Conservation (phyloP, 1,284 basidiomycete genomes). For the Marasmius sp. region DNA sequence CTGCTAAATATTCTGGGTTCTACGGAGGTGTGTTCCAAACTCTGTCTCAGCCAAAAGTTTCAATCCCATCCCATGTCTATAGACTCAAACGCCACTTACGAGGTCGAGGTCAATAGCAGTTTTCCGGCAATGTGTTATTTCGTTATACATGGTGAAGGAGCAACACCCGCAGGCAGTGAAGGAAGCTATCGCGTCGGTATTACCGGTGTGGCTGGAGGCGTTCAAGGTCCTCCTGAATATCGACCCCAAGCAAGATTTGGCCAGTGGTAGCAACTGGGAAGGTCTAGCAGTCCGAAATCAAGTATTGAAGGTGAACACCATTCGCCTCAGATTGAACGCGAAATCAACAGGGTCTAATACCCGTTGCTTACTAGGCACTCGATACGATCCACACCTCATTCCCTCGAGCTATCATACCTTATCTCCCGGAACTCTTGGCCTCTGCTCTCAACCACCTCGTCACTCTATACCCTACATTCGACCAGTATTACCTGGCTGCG, state of each 20-base stretch:
- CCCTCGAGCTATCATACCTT: conserved; percentile 61
- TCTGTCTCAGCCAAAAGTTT: background rate
- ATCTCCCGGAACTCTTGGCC: conserved; percentile 61
- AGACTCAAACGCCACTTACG: conserved; percentile 77
- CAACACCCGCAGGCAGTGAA: conserved; percentile 86
- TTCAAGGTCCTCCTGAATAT: conserved; percentile 77
- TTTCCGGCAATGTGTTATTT: conserved; percentile 87
- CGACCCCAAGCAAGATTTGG: conserved; percentile 64
- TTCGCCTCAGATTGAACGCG: background rate
- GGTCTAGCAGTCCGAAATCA: conserved; percentile 74
- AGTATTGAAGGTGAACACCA: conserved; percentile 66
- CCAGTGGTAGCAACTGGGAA: conserved; percentile 68
- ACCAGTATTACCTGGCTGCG: conserved; percentile 65
- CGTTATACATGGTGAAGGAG: conserved; percentile 93
- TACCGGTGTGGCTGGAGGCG: conserved; percentile 88
- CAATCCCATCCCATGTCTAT: conserved; percentile 8
- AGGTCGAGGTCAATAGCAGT: conserved; percentile 85
- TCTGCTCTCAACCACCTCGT: conserved; percentile 68
- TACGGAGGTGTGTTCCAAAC: conserved; percentile 51
- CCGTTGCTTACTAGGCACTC: conserved; percentile 46
- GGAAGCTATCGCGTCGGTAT: conserved; percentile 76
- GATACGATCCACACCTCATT: conserved; percentile 78
- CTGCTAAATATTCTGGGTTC: conserved; percentile 82
- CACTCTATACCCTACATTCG: conserved; percentile 65
- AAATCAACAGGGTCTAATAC: background rate